These are phyloP conservation scores for Cercospora brassicicola DNA, from an alignment of 2,329 filamentous ascomycete species.

Conservation along the genomic window DNA sequence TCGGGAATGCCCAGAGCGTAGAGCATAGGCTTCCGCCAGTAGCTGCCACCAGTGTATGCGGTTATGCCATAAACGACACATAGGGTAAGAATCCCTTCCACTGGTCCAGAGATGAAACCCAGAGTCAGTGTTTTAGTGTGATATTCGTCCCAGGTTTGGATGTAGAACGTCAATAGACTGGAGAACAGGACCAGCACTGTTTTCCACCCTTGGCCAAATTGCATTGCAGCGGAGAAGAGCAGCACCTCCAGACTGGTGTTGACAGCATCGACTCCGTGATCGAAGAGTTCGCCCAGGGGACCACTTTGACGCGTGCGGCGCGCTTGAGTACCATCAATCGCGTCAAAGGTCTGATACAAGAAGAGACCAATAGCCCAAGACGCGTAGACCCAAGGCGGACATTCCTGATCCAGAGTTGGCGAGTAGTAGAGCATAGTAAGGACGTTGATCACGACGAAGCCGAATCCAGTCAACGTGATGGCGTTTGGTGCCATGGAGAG, in stretches of 20 bases:
- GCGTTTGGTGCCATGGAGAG: slow-evolving; percentile 80
- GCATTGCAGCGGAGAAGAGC: slow-evolving; percentile 88
- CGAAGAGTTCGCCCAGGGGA: slow-evolving; percentile 91
- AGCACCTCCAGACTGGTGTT: slow-evolving; percentile 94
- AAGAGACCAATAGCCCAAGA: slow-evolving; percentile 88
- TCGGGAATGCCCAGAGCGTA: slow-evolving; percentile 67
- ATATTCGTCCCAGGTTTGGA: slow-evolving; percentile 52
- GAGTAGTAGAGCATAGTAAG: slow-evolving; percentile 94
- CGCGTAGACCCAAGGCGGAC: slow-evolving; percentile 91
- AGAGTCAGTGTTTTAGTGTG: slow-evolving; percentile 95
- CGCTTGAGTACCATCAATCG: slow-evolving; percentile 92
- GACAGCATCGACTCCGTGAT: slow-evolving; percentile 94
- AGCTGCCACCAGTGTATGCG: slow-evolving; percentile 79
- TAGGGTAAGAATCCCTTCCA: slow-evolving; percentile 87
- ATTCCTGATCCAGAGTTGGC: slow-evolving; percentile 89
- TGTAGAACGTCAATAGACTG: slow-evolving; percentile 62
- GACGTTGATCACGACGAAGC: slow-evolving; percentile 85
- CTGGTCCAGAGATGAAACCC: slow-evolving; percentile 87
- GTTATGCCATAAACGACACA: slow-evolving; percentile 80
- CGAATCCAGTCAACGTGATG: slow-evolving; percentile 88
- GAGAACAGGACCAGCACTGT: slow-evolving; percentile 82
- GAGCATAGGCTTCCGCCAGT: slow-evolving; percentile 87
- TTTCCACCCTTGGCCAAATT: slow-evolving; percentile 88
- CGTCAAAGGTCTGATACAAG: slow-evolving; percentile 97
- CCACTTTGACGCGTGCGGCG: slow-evolving; percentile 89